These are phyloP conservation scores for Reticulascus tulasneorum DNA, from an alignment of 2,329 filamentous ascomycete genomes.

Conservation along the genomic window DNA sequence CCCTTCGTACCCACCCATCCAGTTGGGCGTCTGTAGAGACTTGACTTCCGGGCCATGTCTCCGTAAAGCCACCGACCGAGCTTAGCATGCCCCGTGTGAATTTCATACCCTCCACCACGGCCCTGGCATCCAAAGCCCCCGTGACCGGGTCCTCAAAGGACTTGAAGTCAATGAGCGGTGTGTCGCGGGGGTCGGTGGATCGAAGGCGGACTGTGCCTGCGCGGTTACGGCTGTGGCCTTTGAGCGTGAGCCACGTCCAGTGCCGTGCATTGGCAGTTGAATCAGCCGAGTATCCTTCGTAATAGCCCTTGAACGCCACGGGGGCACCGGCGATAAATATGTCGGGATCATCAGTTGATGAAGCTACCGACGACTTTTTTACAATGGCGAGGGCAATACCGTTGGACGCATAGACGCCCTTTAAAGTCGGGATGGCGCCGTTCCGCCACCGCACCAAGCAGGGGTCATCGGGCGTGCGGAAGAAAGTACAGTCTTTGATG, in stretches of 20 bases:
- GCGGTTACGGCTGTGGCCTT: conserved; percentile 54
- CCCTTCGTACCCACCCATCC: conserved; percentile 42
- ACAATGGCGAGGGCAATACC: conserved; percentile 26
- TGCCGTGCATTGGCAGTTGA: conserved; percentile 30
- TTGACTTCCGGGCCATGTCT: conserved; percentile 30
- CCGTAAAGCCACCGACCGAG: conserved; percentile 17
- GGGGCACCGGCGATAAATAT: conserved; percentile 25
- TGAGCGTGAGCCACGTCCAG: conserved; percentile 41
- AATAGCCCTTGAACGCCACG: conserved; percentile 22
- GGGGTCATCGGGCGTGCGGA: conserved; percentile 23
- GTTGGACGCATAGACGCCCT: conserved; percentile 29
- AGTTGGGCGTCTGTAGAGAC: conserved; percentile 37
- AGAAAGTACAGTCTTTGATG: conserved; percentile 23
- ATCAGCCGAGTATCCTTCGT: conserved; percentile 22
- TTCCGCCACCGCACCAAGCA: conserved; percentile 29
- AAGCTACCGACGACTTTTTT: conserved; percentile 24
- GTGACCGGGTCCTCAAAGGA: conserved; percentile 37
- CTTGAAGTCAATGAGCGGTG: conserved; percentile 55
- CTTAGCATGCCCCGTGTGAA: conserved; percentile 33
- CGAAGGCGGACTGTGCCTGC: conserved; percentile 52
- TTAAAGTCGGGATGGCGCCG: conserved; percentile 8
- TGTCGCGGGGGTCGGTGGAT: conserved; percentile 55
- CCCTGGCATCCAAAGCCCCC: conserved; percentile 38
- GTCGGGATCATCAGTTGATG: conserved; percentile 21
- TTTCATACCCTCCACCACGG: conserved; percentile 42